phyloP scores from a whole-genome alignment of 2,329 filamentous ascomycete species.

The Talaromyces sp. region DNA sequence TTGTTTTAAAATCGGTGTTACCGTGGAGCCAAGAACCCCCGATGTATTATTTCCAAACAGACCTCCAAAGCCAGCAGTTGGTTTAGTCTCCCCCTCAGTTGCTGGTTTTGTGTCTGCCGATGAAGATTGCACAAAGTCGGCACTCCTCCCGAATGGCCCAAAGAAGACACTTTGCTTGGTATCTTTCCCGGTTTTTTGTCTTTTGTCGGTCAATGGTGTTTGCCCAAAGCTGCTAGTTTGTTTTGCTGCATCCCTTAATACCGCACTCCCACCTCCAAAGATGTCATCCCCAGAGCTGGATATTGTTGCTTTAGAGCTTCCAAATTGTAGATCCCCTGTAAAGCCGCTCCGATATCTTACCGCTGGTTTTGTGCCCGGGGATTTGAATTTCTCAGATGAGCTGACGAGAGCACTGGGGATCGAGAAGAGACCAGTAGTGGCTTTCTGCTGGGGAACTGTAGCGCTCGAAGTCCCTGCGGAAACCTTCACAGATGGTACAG shows the following conservation, averaged over 20 bases:
- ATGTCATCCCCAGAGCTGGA: background rate
- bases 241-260: background rate
- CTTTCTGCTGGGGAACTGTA: background rate
- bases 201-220: too few species aligned
- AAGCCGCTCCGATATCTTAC: background rate
- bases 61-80: background rate
- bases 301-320: background rate
- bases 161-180: too few species aligned
- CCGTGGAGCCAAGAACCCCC: background rate
- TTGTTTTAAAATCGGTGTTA: background rate
- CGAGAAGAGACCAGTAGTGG: background rate
- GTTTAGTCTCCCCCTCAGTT: too few species aligned
- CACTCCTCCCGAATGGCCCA: too few species aligned
- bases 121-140: too few species aligned
- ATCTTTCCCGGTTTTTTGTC: too few species aligned
- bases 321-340: background rate
- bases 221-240: background rate
- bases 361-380: background rate
- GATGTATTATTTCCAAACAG: background rate
- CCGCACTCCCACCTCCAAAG: background rate
- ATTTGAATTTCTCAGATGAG: background rate
- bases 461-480: background rate
- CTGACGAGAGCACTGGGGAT: background rate
- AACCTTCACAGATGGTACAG: background rate
- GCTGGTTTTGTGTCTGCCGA: too few species aligned